Evolutionary conservation across 2,329 filamentous ascomycete species (phyloP), one percentile per base, ranked within the genome.

Genomic region (Pochonia chlamydosporia): DNA sequence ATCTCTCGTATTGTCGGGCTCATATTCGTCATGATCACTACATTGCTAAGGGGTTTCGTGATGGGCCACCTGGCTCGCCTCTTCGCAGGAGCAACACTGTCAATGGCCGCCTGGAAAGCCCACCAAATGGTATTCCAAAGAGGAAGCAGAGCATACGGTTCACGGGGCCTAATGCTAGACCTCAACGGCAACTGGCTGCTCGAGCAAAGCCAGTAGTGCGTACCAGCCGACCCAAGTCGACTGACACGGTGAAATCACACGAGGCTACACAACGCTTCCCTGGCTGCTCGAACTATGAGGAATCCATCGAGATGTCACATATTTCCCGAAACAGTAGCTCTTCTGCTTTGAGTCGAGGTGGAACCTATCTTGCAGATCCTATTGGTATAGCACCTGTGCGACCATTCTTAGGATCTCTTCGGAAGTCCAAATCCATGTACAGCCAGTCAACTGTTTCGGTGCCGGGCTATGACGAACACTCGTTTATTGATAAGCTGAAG

Each of bases 101-200:
- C 35, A 18, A 50, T 8, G 56, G 54, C 21, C 48, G 54, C 6
- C 37, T 48, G 3, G 51, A 50, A n/a, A 6, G 48, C 3, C 50
- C 52, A 30, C 45, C 56, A 11, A 49, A 43, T 36, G 37, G 43
- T 21, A 55, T 51, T 46, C 49, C 41, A 18, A 48, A 21, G 20
- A 54, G 51, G 7, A 71, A 74, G 48, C 74, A 76, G 47, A 84
- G 81, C 54, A 71, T 84, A 36, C 73, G 80, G 2, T 84, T 80
- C 51, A 67, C 73, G 2, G 65, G 63, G 1, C 63, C 63, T 2
- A 58, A 56, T 13, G 59, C 63, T 13, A 52, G 31, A 5, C 60
- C 63, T 13, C 58, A 56, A 43, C 56, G 60, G 45, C 52, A 49
- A 5, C 44, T 65, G 23, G 63, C 64, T 14, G 49, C 55, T 13